These are phyloP conservation scores for Suhomyces chickasaworum DNA, from an alignment of 1,139 yeast genomes.

Conservation along the genomic window DNA sequence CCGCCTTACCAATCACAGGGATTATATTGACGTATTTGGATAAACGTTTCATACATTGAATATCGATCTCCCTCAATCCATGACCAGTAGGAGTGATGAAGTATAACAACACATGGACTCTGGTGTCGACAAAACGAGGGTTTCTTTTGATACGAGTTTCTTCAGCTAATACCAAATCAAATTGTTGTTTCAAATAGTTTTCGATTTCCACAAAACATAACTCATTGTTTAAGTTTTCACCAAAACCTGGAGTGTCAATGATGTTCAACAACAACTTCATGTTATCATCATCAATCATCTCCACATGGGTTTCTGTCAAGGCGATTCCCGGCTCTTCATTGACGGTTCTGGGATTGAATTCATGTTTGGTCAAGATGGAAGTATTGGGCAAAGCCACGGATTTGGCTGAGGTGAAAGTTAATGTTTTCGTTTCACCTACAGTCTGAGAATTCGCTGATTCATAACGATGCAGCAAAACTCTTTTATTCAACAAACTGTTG, in stretches of 20 bases:
- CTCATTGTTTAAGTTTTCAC: slow-evolving; percentile 68
- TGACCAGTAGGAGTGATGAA: slow-evolving; percentile 78
- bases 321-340: slow-evolving; percentile 62
- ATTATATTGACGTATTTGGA: slow-evolving; percentile 83
- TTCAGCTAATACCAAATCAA: slow-evolving; percentile 88
- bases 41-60: slow-evolving; percentile 74
- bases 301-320: slow-evolving; percentile 68
- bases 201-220: slow-evolving; percentile 67
- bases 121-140: slow-evolving; percentile 75
- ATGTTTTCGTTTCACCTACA: slow-evolving; percentile 47
- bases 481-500: slow-evolving; percentile 61
- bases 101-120: slow-evolving; percentile 73
- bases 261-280: slow-evolving; percentile 63
- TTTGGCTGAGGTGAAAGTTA: slow-evolving; percentile 50
- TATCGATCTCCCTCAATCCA: slow-evolving; percentile 72
- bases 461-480: slow-evolving; percentile 60
- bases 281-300: slow-evolving; percentile 75
- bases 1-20: slow-evolving; percentile 87
- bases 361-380: slow-evolving; percentile 43
- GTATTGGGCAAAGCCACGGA: slow-evolving; percentile 54
- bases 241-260: slow-evolving; percentile 80
- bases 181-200: slow-evolving; percentile 80
- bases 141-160: slow-evolving; percentile 90
- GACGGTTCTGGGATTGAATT: slow-evolving; percentile 46
- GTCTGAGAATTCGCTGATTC: slow-evolving; percentile 27